Evolutionary conservation across 345 rosid genomes (phyloP), one percentile per base, ranked within the genome.

Genomic region (Rhizophora apiculata): DNA sequence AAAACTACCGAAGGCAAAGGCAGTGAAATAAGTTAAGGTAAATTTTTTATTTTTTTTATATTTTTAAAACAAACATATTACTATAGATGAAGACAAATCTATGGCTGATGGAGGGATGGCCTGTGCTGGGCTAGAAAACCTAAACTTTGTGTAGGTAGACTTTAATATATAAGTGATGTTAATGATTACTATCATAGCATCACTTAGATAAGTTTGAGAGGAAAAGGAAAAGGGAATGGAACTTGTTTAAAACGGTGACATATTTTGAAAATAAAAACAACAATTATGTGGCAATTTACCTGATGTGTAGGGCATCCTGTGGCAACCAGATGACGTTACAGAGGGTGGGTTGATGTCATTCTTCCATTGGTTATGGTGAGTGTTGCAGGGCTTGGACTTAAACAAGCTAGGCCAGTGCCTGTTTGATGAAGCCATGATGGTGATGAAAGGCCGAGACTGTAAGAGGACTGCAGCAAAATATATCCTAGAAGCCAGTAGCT

Each of bases 371-470:
- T 86, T 93, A 67, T 73, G 82, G 63, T 79, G 86, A 63, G 83
- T 27, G 79, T 84, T 85, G 88, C 89, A 84, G 62, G 98, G 99
- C 86, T 96, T 96, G 85, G 97, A 90, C 75, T 90, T 92, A 89
- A 95, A 95, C 99, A 90, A 81, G 80, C 98, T 95, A 68, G 99
- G 98, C 99, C 99, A 95, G 93, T 95, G 97, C 79, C 94, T 90
- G 82, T 95, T 92, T 68, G 99, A 92, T 51, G 99, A 95, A 83
- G 96, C 96, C 99, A 95, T 92, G 78, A 69, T 73, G 79, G 64
- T 68, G 64, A 34, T 68, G 64, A 54, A 64, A 59, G 51, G 53
- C 48, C 20, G 58, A 64, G 52, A 64, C 52, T 57, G 2, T n/a
- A 52, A 13, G 31, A 62, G 64, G 51, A 64, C 61, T 51, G 4